phyloP scores from a whole-genome alignment of 345 rosid genomes.

The Diplotaxis tenuifolia region DNA sequence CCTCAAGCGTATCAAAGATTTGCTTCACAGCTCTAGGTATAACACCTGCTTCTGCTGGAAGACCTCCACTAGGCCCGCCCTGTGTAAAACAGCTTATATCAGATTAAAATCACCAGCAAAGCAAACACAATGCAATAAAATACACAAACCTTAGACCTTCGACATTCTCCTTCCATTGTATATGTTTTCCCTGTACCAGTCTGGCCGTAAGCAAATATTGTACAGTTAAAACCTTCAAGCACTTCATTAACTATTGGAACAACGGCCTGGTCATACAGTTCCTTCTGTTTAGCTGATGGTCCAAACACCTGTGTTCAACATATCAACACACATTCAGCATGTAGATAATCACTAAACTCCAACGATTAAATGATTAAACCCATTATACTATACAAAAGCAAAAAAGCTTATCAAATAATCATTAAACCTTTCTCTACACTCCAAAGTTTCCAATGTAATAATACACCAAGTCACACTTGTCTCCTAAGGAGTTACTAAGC shows the following conservation, averaged over 20 bases:
- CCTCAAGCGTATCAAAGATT: conserved; percentile 94
- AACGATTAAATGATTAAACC: neutral
- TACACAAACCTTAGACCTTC: conserved; percentile 70
- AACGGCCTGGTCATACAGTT: conserved; percentile 90
- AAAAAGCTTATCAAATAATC: neutral
- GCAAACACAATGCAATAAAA: neutral
- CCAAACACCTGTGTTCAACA: conserved; percentile 74
- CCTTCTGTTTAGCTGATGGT: conserved; percentile 85
- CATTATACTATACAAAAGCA: neutral
- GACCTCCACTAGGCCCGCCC: conserved; percentile 78
- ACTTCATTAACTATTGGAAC: conserved; percentile 96
- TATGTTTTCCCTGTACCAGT: conserved; percentile 98
- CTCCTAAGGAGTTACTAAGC: too few species aligned
- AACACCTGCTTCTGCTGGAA: conserved; percentile 95
- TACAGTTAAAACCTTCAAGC: conserved; percentile 96
- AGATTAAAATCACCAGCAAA: conserved; percentile 10
- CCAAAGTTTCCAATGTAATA: neutral
- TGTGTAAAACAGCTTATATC: conserved; percentile 29
- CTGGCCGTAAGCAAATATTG: conserved; percentile 98
- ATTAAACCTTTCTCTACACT: neutral
- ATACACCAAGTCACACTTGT: neutral
- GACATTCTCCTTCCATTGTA: conserved; percentile 99
- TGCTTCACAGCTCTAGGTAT: conserved; percentile 96
- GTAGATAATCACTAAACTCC: neutral
- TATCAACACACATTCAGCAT: conserved; percentile 21